Evolutionary conservation across 306 rosid species (phyloP), one percentile per base, ranked within the genome.

Genomic region (Rosa multiflora): DNA sequence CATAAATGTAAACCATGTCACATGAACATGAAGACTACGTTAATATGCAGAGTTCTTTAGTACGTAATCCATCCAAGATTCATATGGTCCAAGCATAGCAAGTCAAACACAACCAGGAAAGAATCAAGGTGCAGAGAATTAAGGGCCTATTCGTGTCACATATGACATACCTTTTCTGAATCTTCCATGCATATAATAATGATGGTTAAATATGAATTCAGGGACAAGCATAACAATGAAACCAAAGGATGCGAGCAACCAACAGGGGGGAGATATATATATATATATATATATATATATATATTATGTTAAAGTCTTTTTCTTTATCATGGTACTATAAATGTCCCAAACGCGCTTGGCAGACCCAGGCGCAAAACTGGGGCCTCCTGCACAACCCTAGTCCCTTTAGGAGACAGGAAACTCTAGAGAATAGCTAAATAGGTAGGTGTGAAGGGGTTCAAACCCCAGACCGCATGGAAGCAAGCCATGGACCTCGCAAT

Each of bases 1-100:
- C 35, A 79, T 18, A 55, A 77, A 61, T 42, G 75, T 52, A 35
- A 74, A 56, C 58, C 6, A 79, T 15, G 35, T 53, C 69, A 46
- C 32, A 63, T 23, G 26, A 64, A 70, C 74, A 83, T 71, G 69
- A 62, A 53, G 44, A 67, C 20, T 5, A 10, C 48, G 29, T 13
- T 74, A 52, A 2, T 18, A 26, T 48, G 37, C 79, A 56, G 52
- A 74, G 55, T 55, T 51, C 58, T 52, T 15, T 52, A 1, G 58
- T 52, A 17, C 21, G 7, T 17, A 48, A 32, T 14, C 17, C 18
- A 48, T 48, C 17, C 3, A 52, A 52, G 37, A 32, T 32, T 17
- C 0, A 2, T 2, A 29, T 29, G 32, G 8, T 51, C 18, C 1
- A 51, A 15, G 20, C n/a, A 51, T 51, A 51, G 18, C 14, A 51